phyloP scores from a whole-genome alignment of 2,329 filamentous ascomycete genomes.

The Chaetomium sp. region DNA sequence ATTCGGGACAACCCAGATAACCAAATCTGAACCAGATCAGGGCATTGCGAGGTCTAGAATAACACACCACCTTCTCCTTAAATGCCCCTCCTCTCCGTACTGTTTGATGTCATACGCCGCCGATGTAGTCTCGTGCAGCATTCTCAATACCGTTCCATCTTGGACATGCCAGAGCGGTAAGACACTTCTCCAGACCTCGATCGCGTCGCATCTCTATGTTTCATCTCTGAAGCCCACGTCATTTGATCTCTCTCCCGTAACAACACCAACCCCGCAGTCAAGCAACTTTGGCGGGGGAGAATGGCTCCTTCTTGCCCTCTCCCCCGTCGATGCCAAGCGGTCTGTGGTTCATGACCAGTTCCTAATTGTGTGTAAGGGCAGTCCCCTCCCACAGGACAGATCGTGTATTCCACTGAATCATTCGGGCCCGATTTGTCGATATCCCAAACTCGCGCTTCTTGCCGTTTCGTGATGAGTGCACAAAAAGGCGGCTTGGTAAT shows the following conservation, averaged over 20 bases:
- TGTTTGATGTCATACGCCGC: neutral
- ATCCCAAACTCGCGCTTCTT: too few relatives aligned
- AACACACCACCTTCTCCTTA: neutral
- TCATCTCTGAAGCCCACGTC: neutral
- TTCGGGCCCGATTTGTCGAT: too few relatives aligned
- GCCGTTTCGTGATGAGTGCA: too few relatives aligned
- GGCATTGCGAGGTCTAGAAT: neutral
- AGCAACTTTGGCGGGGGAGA: too few relatives aligned
- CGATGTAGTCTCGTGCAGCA: neutral
- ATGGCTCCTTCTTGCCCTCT: too few relatives aligned
- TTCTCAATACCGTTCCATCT: neutral
- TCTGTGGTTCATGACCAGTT: too few relatives aligned
- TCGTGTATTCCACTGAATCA: too few relatives aligned
- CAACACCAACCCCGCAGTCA: too few relatives aligned
- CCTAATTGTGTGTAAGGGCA: too few relatives aligned
- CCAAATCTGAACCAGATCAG: neutral
- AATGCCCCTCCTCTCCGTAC: neutral
- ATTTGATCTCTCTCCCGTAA: neutral
- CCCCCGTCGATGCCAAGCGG: too few relatives aligned
- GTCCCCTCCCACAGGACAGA: too few relatives aligned
- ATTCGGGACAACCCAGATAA: neutral
- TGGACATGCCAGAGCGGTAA: neutral
- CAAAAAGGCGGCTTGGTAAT: too few relatives aligned
- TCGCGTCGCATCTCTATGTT: neutral
- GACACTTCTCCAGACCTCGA: neutral